Base-by-base conservation (phyloP, 108 stramenopile genomes). In the Cyclotella kingstonii region DNA sequence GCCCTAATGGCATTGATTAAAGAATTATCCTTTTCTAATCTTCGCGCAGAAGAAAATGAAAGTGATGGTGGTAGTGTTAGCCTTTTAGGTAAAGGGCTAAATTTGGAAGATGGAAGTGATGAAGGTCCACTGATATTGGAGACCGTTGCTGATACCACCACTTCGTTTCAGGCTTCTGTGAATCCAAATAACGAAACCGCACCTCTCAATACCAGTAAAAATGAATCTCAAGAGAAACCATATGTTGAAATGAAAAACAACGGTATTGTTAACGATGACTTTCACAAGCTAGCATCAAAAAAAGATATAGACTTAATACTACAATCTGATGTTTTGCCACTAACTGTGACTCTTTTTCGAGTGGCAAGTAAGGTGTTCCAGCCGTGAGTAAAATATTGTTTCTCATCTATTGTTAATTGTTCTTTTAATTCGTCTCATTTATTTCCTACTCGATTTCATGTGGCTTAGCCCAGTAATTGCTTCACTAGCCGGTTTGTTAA, bases 401-500 rank as follows among this genome's bases (percentile, higher is more conserved):
- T 54, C 18, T 2, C 11, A 38, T 36, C 1, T 19, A 21, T 36
- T 3, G 2, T 35, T 22, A n/a, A n/a, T n/a, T n/a, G n/a, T n/a
- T n/a, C n/a, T n/a, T n/a, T 2, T 25, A 5, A 26, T 17, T 36
- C 31, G 7, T 38, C 21, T 36, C 38, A 1, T 36, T 54, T 3
- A 17, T 3, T 15, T 35, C 21, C n/a, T 7, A 5, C 7, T 34
- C 18, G 5, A 21, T 35, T 10, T 12, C 2, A 2, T 27, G 27
- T 4, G 0, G 9, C 5, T 3, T 8, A 54, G 53, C 22, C 91
- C 91, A 12, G 88, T 88, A n/a, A 67, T 90, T 38, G 91, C 71
- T 17, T 74, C 88, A 0, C 31, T 93, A 35, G 15, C 76, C 25
- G 91, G 91, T 11, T 52, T 93, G 15, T 60, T 90, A 15, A 79